Conservation (phyloP, 345 rosid genomes). For the Salix caprea region DNA sequence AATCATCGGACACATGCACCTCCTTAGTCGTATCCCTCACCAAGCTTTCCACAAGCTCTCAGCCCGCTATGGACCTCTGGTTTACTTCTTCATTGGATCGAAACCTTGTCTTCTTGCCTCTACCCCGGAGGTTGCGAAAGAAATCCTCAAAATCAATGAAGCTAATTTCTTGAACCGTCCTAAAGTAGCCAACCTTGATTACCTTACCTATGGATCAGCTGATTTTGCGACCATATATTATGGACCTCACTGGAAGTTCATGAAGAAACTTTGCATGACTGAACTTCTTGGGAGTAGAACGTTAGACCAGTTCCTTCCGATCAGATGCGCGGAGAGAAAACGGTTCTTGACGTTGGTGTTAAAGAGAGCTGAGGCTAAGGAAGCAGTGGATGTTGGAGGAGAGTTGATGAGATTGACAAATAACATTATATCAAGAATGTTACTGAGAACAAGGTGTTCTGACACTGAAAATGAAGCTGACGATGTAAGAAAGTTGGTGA, state of each 20-base stretch:
- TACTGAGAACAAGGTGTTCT: slow-evolving; percentile 42
- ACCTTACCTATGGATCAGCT: slow-evolving; percentile 68
- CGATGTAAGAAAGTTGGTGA: slow-evolving; percentile 51
- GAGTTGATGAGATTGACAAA: slow-evolving; percentile 57
- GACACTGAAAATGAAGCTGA: slow-evolving; percentile 35
- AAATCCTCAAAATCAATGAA: slow-evolving; percentile 60
- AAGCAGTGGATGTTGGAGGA: slow-evolving; percentile 40
- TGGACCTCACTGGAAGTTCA: slow-evolving; percentile 73
- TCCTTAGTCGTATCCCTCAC: slow-evolving; percentile 50
- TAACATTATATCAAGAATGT: slow-evolving; percentile 58
- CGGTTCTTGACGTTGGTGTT: slow-evolving; percentile 34
- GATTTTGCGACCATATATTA: slow-evolving; percentile 66
- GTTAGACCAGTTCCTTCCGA: slow-evolving; percentile 36
- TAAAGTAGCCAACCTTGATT: slow-evolving; percentile 47
- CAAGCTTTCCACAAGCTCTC: slow-evolving; percentile 69
- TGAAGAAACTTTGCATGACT: slow-evolving; percentile 69
- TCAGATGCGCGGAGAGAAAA: slow-evolving; percentile 43
- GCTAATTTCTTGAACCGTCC: slow-evolving; percentile 53
- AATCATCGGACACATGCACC: slow-evolving; percentile 71
- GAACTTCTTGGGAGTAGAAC: slow-evolving; percentile 53
- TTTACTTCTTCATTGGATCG: slow-evolving; percentile 66
- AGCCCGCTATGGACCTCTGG: slow-evolving; percentile 47
- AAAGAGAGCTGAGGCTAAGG: slow-evolving; percentile 37
- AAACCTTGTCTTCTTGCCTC: slow-evolving; percentile 60
- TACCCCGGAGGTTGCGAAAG: slow-evolving; percentile 48